A percentile compares a stretch with the other conserved stretches of the same genome.
These are phyloP conservation scores for Polychytrium aggregatum DNA, from an alignment of 192 early-diverging fungal species.

Conservation along the genomic window DNA sequence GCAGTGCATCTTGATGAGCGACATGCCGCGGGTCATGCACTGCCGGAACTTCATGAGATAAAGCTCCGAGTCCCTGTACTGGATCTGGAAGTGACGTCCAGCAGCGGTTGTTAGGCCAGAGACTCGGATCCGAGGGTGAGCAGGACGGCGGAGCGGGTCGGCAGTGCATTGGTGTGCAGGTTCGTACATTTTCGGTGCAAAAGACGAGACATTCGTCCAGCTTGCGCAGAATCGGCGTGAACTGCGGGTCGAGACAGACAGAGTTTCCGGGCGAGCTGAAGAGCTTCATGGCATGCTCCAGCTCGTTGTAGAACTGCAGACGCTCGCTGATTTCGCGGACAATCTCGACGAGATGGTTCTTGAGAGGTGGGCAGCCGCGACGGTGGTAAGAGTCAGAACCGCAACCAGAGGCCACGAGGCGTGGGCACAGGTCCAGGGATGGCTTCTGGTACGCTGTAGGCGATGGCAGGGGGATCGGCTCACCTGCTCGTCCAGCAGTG, in stretches of 20 bases:
- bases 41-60: constrained; percentile 89
- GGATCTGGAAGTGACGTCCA: constrained; percentile 25
- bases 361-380: constrained; percentile 1
- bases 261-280: constrained; percentile 75
- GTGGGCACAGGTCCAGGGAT: too few species aligned
- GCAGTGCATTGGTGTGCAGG: too few species aligned
- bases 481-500: constrained; percentile 57
- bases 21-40: constrained; percentile 87
- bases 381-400: background rate
- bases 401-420: background rate
- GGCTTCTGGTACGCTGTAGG: too few species aligned
- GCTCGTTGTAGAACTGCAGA: constrained; percentile 73
- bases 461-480: too few species aligned
- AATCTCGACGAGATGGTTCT: constrained; percentile 48
- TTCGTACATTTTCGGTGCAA: constrained; percentile 60
- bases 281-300: constrained; percentile 69
- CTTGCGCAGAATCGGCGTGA: constrained; percentile 64
- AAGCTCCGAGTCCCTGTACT: constrained; percentile 79
- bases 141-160: too few species aligned
- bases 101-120: background rate
- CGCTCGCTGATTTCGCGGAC: too few species aligned
- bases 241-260: constrained; percentile 65
- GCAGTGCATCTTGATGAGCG: constrained; percentile 85
- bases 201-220: constrained; percentile 74
- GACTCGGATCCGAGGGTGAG: too few species aligned